These are phyloP conservation scores for Metschnikowia proteae DNA, from an alignment of 805 yeast genomes.

Conservation along the genomic window DNA sequence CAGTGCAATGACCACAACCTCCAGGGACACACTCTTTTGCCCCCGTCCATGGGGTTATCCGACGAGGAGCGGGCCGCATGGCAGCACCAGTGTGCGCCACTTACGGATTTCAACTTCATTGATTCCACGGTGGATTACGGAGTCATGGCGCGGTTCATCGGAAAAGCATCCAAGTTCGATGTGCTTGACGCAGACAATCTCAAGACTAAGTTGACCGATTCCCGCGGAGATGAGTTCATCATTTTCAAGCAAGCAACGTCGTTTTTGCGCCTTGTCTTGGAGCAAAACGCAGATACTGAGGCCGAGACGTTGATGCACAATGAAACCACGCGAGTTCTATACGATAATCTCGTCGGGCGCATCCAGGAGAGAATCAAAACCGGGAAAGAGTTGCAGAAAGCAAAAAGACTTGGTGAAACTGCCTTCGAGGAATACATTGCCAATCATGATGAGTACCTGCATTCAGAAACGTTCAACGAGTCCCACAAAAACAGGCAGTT, in stretches of 20 bases:
- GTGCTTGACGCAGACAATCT: slow-evolving; percentile 25
- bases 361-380: slow-evolving; percentile 27
- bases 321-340: slow-evolving; percentile 14
- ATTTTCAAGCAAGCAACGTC: slow-evolving; percentile 31
- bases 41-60: slow-evolving; percentile 34
- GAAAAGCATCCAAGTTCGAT: slow-evolving; percentile 36
- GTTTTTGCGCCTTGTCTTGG: slow-evolving; percentile 28
- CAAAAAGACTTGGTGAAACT: not conserved
- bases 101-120: slow-evolving; percentile 29
- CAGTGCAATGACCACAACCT: slow-evolving; percentile 34
- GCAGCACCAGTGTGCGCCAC: not conserved
- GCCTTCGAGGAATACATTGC: not conserved
- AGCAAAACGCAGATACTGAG: slow-evolving; percentile 13
- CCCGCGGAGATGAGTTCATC: slow-evolving; percentile 38
- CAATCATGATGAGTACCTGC: not conserved
- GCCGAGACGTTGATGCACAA: slow-evolving; percentile 14
- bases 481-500: slow-evolving; percentile 14
- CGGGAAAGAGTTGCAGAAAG: slow-evolving; percentile 22
- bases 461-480: not conserved
- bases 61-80: slow-evolving; percentile 13
- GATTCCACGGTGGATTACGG: slow-evolving; percentile 35
- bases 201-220: slow-evolving; percentile 33
- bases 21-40: slow-evolving; percentile 30
- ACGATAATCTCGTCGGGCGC: slow-evolving; percentile 22
- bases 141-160: slow-evolving; percentile 39